These are phyloP conservation scores for Pezicula radicicola DNA, from an alignment of 2,329 filamentous ascomycete species.

Conservation along the genomic window DNA sequence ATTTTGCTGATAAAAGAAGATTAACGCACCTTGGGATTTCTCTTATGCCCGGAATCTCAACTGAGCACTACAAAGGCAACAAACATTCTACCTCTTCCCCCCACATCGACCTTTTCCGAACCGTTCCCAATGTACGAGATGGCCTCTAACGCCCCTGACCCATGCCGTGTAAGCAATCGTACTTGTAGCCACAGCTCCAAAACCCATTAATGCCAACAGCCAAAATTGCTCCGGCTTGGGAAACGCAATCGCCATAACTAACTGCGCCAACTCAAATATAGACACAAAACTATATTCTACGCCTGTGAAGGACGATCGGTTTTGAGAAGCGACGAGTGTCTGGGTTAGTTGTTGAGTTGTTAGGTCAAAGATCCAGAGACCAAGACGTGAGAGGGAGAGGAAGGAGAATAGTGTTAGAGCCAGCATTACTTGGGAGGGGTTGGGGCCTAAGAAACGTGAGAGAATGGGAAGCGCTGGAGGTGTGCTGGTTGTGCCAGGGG, in stretches of 20 bases:
- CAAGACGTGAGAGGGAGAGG: slow-evolving; percentile 38
- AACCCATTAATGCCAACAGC: slow-evolving; percentile 35
- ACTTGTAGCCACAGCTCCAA: slow-evolving; percentile 27
- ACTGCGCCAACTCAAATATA: slow-evolving; percentile 36
- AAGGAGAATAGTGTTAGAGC: slow-evolving; percentile 35
- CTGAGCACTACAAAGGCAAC: too few species aligned
- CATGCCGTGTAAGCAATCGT: slow-evolving; percentile 33
- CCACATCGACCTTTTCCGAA: slow-evolving; percentile 4
- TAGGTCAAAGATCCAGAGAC: slow-evolving; percentile 42
- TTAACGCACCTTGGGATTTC: too few species aligned
- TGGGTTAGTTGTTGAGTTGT: slow-evolving; percentile 42
- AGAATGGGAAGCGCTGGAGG: slow-evolving; percentile 7
- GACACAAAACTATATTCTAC: slow-evolving; percentile 37
- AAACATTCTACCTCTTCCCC: too few species aligned
- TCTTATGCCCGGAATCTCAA: too few species aligned
- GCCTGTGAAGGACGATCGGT: slow-evolving; percentile 38
- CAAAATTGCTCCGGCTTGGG: slow-evolving; percentile 34
- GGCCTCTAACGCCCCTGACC: slow-evolving; percentile 35
- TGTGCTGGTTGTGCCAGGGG: slow-evolving; percentile 10
- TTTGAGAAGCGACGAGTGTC: slow-evolving; percentile 30
- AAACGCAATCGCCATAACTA: slow-evolving; percentile 33
- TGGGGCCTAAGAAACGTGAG: slow-evolving; percentile 2
- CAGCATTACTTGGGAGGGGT: slow-evolving; percentile 18
- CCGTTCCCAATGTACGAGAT: slow-evolving; percentile 38
- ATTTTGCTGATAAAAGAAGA: too few species aligned